Base-by-base conservation (phyloP, 768 basidiomycete genomes). In the Rhodosporidiobolus odoratus region DNA sequence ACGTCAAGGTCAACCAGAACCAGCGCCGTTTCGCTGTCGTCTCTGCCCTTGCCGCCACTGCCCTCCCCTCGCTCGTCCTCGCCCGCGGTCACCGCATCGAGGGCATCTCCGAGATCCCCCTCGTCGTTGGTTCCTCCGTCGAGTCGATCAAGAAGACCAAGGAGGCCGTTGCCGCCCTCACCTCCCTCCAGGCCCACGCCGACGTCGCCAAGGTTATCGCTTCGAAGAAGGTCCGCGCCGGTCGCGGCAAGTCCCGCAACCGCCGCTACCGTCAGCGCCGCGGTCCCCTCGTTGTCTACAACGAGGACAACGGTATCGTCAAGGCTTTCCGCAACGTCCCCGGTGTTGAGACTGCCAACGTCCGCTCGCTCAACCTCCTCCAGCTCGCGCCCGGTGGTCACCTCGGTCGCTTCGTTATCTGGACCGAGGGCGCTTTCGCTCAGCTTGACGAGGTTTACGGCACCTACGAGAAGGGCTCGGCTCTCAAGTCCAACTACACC, bases 371-470 rank as follows among this genome's bases (percentile, higher is more conserved):
- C 77, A 99, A 99, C 84, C 87, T 99, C 78, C 92, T 99, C 80
- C 93, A 97, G 83, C 91, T 99, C 80, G 96, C 96, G 23, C 96
- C 96, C 58, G 96, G 96, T 87, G 96, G 96, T 75, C 96, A 99
- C 80, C 88, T 99, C 70, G 96, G 96, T 71, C 92, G 96, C 73
- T 99, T 99, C 84, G 85, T 97, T 80, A 95, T 99, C 85, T 99
- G 96, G 96, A 98, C 96, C 71, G 90, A 95, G 83, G 85, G 85
- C 77, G 96, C 96, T 35, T 96, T 98, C 80, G 85, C 82, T 62
- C 86, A 90, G 74, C 90, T 99, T 66, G 96, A 98, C 80, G 89
- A 92, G 76, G 87, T 98, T 74, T 99, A 89, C 81, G 96, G 95
- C 65, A 97, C 94, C 76, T 90, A 89, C 78, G 92, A 96, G 78